Evolutionary conservation across 768 basidiomycete genomes (phyloP), one percentile per base, ranked within the genome.

Genomic region (Mrakia gelida): DNA sequence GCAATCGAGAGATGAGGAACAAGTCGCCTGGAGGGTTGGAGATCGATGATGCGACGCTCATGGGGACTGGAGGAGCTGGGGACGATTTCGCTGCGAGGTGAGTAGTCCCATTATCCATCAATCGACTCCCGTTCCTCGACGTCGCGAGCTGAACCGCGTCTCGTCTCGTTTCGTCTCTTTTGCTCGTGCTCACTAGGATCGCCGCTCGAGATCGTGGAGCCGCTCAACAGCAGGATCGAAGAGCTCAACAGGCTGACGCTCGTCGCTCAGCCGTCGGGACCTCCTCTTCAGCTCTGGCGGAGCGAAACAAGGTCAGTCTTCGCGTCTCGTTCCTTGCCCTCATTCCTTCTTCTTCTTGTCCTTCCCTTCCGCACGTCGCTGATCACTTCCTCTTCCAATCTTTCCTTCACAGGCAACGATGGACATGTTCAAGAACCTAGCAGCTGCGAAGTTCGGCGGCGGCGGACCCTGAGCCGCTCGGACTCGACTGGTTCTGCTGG

Each of bases 1-100:
- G 21, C 43, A 77, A 77, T 41, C 70, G 76, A 21, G 13, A 43
- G 70, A 77, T 77, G 76, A 38, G 76, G n/a, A 71, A 77, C 30
- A 54, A 71, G 28, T n/a, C 26, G 9, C 67, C 67, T 18, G 76
- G 71, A 21, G 76, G 76, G 15, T 54, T 77, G 23, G 76, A 77
- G 26, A 43, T 61, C 8, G 76, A 77, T n/a, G 76, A 77, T 45
- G 21, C 52, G n/a, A 65, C 71, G 21, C 56, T 77, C 0, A 52
- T 77, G 30, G 76, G 76, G 2, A 52, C 68, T 21, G 30, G 34
- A 38, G 52, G 54, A 71, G 68, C 75, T 1, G 30, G 23, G 4
- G 70, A 77, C 28, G 43, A 32, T 6, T 77, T 77, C 32, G 52
- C 54, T 26, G 76, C 76, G 0, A 56, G 56, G 76, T 77, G 71